These are phyloP conservation scores for Lindgomyces ingoldianus DNA, from an alignment of 495 filamentous ascomycete genomes.

Conservation along the genomic window DNA sequence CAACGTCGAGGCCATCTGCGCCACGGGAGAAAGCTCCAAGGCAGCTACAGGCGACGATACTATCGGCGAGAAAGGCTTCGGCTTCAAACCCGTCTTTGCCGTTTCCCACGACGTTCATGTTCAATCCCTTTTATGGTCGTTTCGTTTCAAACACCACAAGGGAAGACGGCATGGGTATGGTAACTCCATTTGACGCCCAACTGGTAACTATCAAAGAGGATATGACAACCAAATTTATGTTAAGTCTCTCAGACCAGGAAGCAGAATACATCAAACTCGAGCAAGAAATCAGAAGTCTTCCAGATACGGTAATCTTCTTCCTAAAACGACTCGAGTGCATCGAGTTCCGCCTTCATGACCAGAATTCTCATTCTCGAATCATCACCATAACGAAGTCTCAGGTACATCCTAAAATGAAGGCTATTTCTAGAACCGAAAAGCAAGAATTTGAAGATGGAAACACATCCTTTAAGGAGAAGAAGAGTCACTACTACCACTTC, in stretches of 20 bases:
- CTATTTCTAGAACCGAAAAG: neutral
- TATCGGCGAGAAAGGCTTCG: constrained; percentile 56
- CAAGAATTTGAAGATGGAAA: neutral
- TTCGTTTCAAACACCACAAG: constrained; percentile 47
- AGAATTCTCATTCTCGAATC: neutral
- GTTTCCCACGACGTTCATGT: constrained; percentile 52
- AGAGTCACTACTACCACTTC: constrained; percentile 1
- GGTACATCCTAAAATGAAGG: neutral
- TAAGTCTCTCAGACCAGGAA: too few species aligned
- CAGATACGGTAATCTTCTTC: constrained; percentile 3
- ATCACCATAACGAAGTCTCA: neutral
- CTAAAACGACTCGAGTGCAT: neutral
- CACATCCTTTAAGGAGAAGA: too few species aligned
- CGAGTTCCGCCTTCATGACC: neutral
- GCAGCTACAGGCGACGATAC: constrained; percentile 42
- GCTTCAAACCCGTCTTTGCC: constrained; percentile 58
- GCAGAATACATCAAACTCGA: neutral
- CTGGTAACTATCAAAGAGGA: neutral
- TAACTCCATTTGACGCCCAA: constrained; percentile 32
- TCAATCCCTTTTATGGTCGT: constrained; percentile 52
- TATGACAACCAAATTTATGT: constrained; percentile 9
- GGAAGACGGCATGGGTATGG: constrained; percentile 38
- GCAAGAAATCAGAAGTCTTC: neutral
- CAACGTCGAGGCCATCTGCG: constrained; percentile 49
- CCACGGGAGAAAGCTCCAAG: constrained; percentile 49